Evolutionary conservation across 1,284 basidiomycete species (phyloP).

Genomic region (Austropuccinia psidii): DNA sequence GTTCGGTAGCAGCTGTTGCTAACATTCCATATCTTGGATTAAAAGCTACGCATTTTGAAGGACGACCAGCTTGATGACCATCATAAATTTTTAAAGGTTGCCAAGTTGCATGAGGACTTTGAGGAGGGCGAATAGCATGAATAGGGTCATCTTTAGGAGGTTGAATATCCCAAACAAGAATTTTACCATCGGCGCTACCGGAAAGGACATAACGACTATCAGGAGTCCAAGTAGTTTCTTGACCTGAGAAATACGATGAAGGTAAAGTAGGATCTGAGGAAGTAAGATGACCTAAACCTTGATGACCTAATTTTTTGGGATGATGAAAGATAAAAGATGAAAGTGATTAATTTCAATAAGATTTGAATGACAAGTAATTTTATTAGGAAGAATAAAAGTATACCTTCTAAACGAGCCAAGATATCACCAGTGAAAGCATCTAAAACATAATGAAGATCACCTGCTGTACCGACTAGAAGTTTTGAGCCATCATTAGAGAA

Average conservation of each 20-base stretch:
- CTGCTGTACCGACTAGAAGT: slow-evolving; percentile 84
- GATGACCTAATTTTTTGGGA: too few relatives aligned
- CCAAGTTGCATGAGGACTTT: slow-evolving; percentile 50
- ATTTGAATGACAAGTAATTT: background rate
- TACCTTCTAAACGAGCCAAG: slow-evolving; percentile 70
- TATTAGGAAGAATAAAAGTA: background rate
- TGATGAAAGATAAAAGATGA: too few relatives aligned
- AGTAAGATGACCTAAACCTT: slow-evolving; percentile 48
- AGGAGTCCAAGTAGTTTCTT: slow-evolving; percentile 84
- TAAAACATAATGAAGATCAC: slow-evolving; percentile 82
- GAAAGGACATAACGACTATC: slow-evolving; percentile 76
- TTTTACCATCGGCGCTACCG: slow-evolving; percentile 41
- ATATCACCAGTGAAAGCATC: slow-evolving; percentile 78
- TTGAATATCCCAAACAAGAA: slow-evolving; percentile 35
- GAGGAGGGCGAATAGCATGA: slow-evolving; percentile 38
- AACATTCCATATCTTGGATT: slow-evolving; percentile 84
- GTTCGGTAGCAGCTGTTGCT: slow-evolving; percentile 70
- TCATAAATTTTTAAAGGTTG: slow-evolving; percentile 59
- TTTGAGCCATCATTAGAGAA: slow-evolving; percentile 87
- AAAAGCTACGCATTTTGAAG: slow-evolving; percentile 72
- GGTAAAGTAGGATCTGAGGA: slow-evolving; percentile 46
- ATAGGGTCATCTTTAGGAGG: slow-evolving; percentile 32
- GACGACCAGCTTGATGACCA: slow-evolving; percentile 61
- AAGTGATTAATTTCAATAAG: slow-evolving; percentile 53
- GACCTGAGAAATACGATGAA: slow-evolving; percentile 44